Evolutionary conservation across 371 early-diverging fungal species (phyloP), one percentile per base, ranked within the genome.

Genomic region (Saksenaea vasiformis): DNA sequence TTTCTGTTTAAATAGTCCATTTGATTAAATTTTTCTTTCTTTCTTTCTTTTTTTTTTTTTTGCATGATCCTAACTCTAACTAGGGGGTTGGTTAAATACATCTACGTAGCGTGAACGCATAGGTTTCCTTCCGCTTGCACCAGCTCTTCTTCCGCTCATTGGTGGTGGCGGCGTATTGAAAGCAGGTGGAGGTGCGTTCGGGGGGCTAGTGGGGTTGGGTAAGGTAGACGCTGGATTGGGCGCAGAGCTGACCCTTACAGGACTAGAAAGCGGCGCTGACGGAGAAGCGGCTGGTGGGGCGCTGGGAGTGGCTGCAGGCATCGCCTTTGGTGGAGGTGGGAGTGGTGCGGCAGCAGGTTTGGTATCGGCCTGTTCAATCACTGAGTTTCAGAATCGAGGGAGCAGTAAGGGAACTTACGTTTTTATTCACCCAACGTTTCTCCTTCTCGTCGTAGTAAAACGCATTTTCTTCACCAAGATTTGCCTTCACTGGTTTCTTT

Each of bases 371-470:
- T 41, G 24, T 15, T 13, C n/a, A 1, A 58, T 15, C 3, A 24
- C 15, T 22, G 10, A 47, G 24, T 17, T 22, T 47, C 22, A n/a
- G 4, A 47, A 11, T 47, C 51, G 7, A 31, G 31, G 2, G 31
- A 37, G 26, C 39, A 26, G 22, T 22, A 1, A 37, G 35, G 13
- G 39, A 2, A 68, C 74, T 74, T 69, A 77, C 80, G 35, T 64
- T 62, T 56, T 81, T 85, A 65, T 85, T 85, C 38, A 87, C 77
- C 87, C 87, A 87, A 27, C 84, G 76, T 47, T 80, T 76, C 57
- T 81, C 82, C 31, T 82, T 85, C 14, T 85, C 85, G 53, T 91
- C 91, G 69, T 82, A 91, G 61, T 88, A 87, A 64, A 91, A 91
- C 11, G 78, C 61, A 39, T 73, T 87, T 62, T 86, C 77, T 67